Base-by-base conservation (phyloP, 169 alveolate species). In the Theileria equi region DNA sequence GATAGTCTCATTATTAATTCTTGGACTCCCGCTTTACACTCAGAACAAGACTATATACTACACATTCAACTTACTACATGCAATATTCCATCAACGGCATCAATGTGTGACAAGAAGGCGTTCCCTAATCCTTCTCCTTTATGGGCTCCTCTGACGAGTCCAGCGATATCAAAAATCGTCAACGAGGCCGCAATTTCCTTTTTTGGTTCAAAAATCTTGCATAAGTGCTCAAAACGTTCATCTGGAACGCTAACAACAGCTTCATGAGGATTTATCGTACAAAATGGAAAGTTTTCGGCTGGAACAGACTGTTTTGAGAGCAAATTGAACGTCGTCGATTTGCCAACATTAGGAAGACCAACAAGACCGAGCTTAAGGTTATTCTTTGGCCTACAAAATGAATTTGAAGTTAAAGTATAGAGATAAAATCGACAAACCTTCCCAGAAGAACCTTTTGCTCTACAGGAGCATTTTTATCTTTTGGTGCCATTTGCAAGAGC, bases 41-140 rank as follows among this genome's bases (percentile, higher is more conserved):
- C n/a, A 38, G 45, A 13, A n/a, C 45, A 29, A 11, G 59, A 5
- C 5, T 19, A n/a, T 11, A 13, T 32, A 43, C 32, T 1, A 36
- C 94, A 92, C 52, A 41, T 36, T 44, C 4, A 1, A 70, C 98
- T 67, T 11, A 97, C 99, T 40, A 97, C 99, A 63, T 97, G 99
- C 73, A 80, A 96, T 50, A 97, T 96, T 54, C 99, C 99, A 82
- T 97, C 99, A 7, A 93, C 97, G 29, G 98, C 98, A 60, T 93
- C 93, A 43, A 98, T 98, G 78, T 98, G 96, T 8, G 98, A 93
- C 49, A 98, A 84, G 88, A 98, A 98, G 43, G 97, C 98, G 76
- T 96, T 97, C 44, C 99, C 99, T 43, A 98, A 95, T 2, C 99
- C 99, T 81, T 95, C 99, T 13, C 99, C 99, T 53, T 93, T 91